phyloP scores from a whole-genome alignment of 2,329 filamentous ascomycete genomes.

The Claviceps sp. region DNA sequence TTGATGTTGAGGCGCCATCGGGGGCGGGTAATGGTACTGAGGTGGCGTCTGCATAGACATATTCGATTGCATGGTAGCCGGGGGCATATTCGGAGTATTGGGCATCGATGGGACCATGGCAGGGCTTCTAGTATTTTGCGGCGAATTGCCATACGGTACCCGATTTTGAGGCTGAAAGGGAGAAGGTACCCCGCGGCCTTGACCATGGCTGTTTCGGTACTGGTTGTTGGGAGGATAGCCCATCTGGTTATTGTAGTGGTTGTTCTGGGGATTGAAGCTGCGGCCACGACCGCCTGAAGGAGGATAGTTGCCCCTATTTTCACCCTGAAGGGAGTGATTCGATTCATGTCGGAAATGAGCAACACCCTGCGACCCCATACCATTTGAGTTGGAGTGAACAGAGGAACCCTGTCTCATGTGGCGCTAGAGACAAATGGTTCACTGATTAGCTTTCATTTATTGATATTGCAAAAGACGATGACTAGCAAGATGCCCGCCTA shows the following conservation, averaged over 20 bases:
- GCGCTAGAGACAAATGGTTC: constrained; percentile 28
- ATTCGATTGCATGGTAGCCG: constrained; percentile 36
- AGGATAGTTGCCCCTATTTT: constrained; percentile 38
- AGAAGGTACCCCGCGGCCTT: constrained; percentile 40
- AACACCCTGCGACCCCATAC: constrained; percentile 50
- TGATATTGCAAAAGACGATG: background rate
- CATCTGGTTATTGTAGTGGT: constrained; percentile 33
- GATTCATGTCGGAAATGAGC: constrained; percentile 75
- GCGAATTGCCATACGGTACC: constrained; percentile 45
- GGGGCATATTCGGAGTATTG: constrained; percentile 55
- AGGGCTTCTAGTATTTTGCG: constrained; percentile 52
- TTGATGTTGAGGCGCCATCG: constrained; percentile 46
- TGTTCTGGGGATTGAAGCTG: constrained; percentile 29
- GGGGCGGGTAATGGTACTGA: constrained; percentile 47
- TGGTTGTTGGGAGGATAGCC: constrained; percentile 30
- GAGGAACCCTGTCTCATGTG: constrained; percentile 56
- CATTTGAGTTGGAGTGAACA: constrained; percentile 46
- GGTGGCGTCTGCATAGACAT: constrained; percentile 54
- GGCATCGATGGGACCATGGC: constrained; percentile 53
- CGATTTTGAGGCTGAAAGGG: constrained; percentile 30
- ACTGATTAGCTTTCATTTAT: constrained; percentile 5
- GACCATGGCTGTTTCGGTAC: constrained; percentile 28
- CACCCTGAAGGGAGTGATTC: constrained; percentile 59
- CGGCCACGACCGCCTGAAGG: constrained; percentile 37
- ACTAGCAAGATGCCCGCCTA: background rate